Conservation (phyloP, 1,284 basidiomycete species). For the Boletellus deceptivus region DNA sequence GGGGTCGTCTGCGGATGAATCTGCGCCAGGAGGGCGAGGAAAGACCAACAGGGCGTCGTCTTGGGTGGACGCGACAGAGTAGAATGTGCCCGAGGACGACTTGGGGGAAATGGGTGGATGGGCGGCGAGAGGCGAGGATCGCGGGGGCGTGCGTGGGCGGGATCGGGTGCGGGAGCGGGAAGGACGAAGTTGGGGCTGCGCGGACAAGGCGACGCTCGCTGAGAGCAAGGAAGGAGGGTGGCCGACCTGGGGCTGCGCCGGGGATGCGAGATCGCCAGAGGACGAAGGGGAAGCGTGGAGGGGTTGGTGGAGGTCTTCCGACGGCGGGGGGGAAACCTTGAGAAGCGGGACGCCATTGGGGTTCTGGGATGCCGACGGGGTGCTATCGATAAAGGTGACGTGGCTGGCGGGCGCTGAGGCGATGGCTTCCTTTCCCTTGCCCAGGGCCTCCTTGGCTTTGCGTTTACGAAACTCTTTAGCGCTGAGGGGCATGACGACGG, state of each 20-base stretch:
- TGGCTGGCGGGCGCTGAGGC: neutral
- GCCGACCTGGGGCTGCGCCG: slow-evolving; percentile 7
- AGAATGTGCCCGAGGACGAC: slow-evolving; percentile 30
- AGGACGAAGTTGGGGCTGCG: slow-evolving; percentile 5
- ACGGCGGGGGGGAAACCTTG: slow-evolving; percentile 14
- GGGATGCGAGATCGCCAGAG: slow-evolving; percentile 3
- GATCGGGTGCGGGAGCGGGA: slow-evolving; percentile 14
- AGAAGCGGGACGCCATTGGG: slow-evolving; percentile 9
- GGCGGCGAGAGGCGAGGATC: slow-evolving; percentile 13
- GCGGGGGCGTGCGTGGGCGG: slow-evolving; percentile 19
- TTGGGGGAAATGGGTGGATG: slow-evolving; percentile 26
- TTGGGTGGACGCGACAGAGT: slow-evolving; percentile 16
- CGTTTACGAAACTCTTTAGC: slow-evolving; percentile 28
- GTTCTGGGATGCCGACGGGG: neutral
- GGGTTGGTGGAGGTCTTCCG: neutral
- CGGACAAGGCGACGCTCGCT: neutral
- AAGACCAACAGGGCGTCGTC: slow-evolving; percentile 14
- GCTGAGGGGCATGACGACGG: slow-evolving; percentile 32
- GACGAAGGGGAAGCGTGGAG: neutral
- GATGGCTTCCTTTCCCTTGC: slow-evolving; percentile 11
- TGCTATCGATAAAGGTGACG: slow-evolving; percentile 15
- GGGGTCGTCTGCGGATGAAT: slow-evolving; percentile 1
- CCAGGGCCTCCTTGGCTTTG: slow-evolving; percentile 9
- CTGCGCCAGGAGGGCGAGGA: neutral
- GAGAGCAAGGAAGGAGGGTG: slow-evolving; percentile 1